Conservation (phyloP, 2,329 filamentous ascomycete species). For the Neopestalotiopsis sp. region DNA sequence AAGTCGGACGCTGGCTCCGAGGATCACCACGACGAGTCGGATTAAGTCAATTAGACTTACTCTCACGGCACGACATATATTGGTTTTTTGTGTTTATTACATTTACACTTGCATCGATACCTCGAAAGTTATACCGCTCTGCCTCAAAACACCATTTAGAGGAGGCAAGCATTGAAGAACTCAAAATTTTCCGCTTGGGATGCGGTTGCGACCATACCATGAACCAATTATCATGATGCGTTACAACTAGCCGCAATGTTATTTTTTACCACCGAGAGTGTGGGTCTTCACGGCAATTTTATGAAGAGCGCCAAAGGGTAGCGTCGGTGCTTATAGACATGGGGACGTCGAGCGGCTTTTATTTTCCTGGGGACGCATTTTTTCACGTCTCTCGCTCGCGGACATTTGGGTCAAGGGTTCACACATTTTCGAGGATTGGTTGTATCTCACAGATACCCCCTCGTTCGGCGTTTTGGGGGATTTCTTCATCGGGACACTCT, state of each 20-base stretch:
- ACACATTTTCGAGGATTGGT: conserved; percentile 16
- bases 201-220: not conserved
- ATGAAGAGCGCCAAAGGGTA: conserved; percentile 13
- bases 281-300: not conserved
- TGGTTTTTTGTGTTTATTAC: conserved; percentile 22
- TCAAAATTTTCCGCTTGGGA: not conserved
- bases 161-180: conserved; percentile 1
- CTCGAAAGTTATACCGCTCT: not conserved
- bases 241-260: not conserved
- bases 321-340: conserved; percentile 18
- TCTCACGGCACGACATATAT: conserved; percentile 27
- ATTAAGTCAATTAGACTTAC: conserved; percentile 41
- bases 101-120: conserved; percentile 15
- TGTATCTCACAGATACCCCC: conserved; percentile 21
- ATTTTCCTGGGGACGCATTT: conserved; percentile 7
- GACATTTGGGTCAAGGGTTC: conserved; percentile 5
- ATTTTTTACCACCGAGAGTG: not conserved
- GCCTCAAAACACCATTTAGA: conserved; percentile 3
- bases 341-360: not conserved
- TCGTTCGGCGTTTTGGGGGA: conserved; percentile 20
- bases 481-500: not conserved
- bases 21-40: conserved; percentile 67
- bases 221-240: not conserved
- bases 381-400: conserved; percentile 20
- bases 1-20: conserved; percentile 69